These are phyloP conservation scores for Yarrowia yakushimensis DNA, from an alignment of 805 yeast species.

Conservation along the genomic window DNA sequence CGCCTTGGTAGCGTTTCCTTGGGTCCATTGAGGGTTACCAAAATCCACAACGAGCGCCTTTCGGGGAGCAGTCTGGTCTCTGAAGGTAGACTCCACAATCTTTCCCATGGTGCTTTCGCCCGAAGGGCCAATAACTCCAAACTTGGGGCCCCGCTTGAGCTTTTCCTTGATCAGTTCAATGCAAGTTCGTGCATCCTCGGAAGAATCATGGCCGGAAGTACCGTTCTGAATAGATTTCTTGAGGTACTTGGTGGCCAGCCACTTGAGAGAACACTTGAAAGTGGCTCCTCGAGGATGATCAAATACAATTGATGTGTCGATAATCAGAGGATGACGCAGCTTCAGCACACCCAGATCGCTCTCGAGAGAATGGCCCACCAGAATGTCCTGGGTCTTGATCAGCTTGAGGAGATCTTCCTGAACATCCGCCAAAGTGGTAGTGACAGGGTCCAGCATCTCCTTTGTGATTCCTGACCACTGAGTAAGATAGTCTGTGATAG, in stretches of 20 bases:
- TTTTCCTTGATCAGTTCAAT: constrained; percentile 71
- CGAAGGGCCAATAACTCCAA: constrained; percentile 48
- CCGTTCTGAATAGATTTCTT: constrained; percentile 62
- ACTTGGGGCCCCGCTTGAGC: constrained; percentile 58
- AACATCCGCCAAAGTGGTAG: constrained; percentile 62
- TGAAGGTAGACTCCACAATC: not conserved
- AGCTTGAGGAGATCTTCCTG: constrained; percentile 52
- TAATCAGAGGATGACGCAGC: constrained; percentile 65
- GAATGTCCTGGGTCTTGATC: constrained; percentile 55
- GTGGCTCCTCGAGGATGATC: constrained; percentile 87
- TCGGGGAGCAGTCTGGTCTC: constrained; percentile 9
- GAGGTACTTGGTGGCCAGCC: constrained; percentile 59
- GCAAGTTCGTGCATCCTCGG: constrained; percentile 81
- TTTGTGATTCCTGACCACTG: constrained; percentile 82
- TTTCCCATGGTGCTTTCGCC: constrained; percentile 24
- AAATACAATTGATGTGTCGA: constrained; percentile 72
- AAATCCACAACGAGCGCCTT: constrained; percentile 40
- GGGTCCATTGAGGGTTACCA: constrained; percentile 38
- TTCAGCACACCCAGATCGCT: constrained; percentile 71
- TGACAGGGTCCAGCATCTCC: constrained; percentile 57
- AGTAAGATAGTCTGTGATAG: constrained; percentile 77
- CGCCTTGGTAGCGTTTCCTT: constrained; percentile 38
- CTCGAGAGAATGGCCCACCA: constrained; percentile 89
- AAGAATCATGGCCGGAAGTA: constrained; percentile 75
- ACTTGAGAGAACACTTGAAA: constrained; percentile 68